phyloP scores from a whole-genome alignment of 805 yeast genomes.

The Sugiyamaella lignohabitans region DNA sequence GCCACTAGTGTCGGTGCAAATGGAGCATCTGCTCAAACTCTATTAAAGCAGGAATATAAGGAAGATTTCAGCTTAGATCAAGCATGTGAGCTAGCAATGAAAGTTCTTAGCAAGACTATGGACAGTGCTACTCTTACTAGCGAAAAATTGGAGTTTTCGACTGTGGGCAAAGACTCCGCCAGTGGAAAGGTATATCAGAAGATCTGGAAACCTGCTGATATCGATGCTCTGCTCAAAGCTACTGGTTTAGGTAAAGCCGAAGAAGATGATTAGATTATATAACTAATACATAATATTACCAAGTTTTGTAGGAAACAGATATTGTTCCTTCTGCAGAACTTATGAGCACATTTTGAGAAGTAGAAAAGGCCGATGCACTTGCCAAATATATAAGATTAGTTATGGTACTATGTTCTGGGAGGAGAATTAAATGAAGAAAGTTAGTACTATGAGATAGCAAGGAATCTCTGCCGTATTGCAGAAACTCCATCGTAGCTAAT shows the following conservation, averaged over 20 bases:
- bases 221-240: conserved; percentile 64
- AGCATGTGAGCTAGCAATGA: conserved; percentile 82
- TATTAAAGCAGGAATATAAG: conserved; percentile 90
- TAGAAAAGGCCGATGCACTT: no score
- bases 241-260: conserved; percentile 61
- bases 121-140: conserved; percentile 79
- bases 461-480: conserved; percentile 16
- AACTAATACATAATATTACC: no score
- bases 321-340: background rate
- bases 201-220: conserved; percentile 75
- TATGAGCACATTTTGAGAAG: no score
- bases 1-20: conserved; percentile 97
- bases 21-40: conserved; percentile 91
- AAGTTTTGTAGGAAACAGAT: background rate
- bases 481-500: conserved; percentile 17
- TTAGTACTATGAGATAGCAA: background rate
- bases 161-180: conserved; percentile 46
- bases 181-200: conserved; percentile 54
- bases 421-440: no score
- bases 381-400: no score
- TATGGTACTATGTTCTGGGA: no score
- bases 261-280: conserved; percentile 37
- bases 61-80: conserved; percentile 61
- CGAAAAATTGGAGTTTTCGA: conserved; percentile 89
- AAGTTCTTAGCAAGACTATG: conserved; percentile 89